Base-by-base conservation (phyloP, 2,329 filamentous ascomycete species). In the Penicillium sp. region DNA sequence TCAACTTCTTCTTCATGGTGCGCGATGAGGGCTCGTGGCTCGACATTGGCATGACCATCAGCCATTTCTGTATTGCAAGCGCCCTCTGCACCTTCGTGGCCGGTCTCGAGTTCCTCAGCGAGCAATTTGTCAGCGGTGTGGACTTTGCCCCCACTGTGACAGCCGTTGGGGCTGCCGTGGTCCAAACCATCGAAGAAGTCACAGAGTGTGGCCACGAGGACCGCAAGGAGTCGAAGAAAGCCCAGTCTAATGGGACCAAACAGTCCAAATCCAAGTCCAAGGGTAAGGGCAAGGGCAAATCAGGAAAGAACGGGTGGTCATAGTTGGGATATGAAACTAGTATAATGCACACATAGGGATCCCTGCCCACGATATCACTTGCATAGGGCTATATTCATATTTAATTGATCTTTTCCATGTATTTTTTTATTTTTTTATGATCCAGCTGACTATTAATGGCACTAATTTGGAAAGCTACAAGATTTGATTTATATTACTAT, bases 1-100 rank as follows among this genome's bases (percentile, higher is more conserved):
- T 99, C 52, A 91, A 94, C 69, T 99, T 99, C 80, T 99, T 99
- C 78, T 99, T 91, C 86, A 91, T 96, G 68, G 94, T 99, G 46
- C 90, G 89, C 69, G 94, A 99, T 67, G 94, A 99, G 73, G 94
- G 94, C 0, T 94, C 89, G 23, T 99, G 94, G 94, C 78, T 99
- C 59, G 94, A 99, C 72, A 99, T 99, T 71, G 94, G 94, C 33
- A 96, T 91, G 29, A 97, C 91, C 4, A 99, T 99, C 65, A 96
- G 86, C 69, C 93, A 97, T 73, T 99, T 97, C 75, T 86, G 87
- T 60, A 97, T 99, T 77, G 93, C 92, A 19, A 97, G 91, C 74
- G 74, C 91, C 66, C 72, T 97, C 45, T 94, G 92, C 66, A 87
- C 96, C 9, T 99, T 99, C 77, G 92, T 99, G 43, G 91, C 92